phyloP scores from a whole-genome alignment of 495 filamentous ascomycete species.

The Clavariopsis aquatica region DNA sequence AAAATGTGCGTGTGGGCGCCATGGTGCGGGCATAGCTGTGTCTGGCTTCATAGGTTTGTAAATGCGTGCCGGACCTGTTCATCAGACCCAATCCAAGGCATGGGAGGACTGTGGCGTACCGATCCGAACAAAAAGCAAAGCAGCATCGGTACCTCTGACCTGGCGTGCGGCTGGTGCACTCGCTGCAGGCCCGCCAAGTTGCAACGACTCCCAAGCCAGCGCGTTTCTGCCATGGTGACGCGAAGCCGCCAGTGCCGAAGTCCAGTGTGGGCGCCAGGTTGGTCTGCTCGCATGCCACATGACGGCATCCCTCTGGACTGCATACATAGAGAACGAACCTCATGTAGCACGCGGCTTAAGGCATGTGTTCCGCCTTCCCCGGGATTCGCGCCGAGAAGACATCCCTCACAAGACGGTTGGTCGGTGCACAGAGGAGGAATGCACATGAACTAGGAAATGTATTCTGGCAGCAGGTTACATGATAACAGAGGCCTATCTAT shows the following conservation, averaged over 20 bases:
- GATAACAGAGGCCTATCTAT: constrained; percentile 32
- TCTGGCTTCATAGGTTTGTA: background rate
- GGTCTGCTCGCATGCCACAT: background rate
- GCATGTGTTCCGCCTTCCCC: constrained; percentile 6
- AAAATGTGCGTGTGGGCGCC: constrained; percentile 5
- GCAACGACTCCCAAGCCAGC: background rate
- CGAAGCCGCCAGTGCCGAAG: background rate
- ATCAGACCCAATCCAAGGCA: constrained; percentile 8
- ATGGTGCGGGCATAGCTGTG: background rate
- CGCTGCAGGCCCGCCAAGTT: background rate
- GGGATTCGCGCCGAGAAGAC: constrained; percentile 4
- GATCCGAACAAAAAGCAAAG: constrained; percentile 14
- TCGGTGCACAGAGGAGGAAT: background rate
- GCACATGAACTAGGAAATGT: constrained; percentile 24
- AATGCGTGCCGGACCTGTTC: constrained; percentile 5
- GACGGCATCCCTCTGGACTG: too few relatives aligned
- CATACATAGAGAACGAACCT: background rate
- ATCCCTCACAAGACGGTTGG: too few relatives aligned
- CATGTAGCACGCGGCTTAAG: background rate
- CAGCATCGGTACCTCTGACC: constrained; percentile 9
- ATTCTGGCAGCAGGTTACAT: constrained; percentile 37
- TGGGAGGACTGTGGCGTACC: constrained; percentile 17
- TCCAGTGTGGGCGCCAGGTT: background rate
- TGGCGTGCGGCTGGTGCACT: constrained; percentile 2
- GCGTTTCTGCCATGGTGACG: background rate